phyloP scores from a whole-genome alignment of 148 eudicot species.

The Gaultheria prostrata region DNA sequence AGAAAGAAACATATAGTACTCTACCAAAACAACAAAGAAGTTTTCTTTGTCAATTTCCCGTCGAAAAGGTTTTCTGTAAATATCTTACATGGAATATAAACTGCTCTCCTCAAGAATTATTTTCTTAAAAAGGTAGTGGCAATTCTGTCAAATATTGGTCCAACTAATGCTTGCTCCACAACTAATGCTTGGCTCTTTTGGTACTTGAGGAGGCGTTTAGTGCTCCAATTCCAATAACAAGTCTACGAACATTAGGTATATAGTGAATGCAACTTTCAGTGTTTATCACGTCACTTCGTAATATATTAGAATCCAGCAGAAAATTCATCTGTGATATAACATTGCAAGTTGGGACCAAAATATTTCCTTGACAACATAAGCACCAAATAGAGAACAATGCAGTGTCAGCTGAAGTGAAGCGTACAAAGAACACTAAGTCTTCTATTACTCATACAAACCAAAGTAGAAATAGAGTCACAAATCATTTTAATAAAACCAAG shows the following conservation, averaged over 20 bases:
- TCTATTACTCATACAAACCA: not conserved
- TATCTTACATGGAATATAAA: not conserved
- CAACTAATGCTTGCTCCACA: not conserved
- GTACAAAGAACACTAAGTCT: not conserved
- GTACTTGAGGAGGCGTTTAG: not conserved
- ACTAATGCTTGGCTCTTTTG: not conserved
- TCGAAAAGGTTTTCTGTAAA: not conserved
- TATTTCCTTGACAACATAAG: not conserved
- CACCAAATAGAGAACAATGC: not conserved
- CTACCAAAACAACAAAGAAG: not conserved
- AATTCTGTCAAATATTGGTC: not conserved
- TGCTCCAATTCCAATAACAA: not conserved
- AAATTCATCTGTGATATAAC: not conserved
- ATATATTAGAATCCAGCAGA: not conserved
- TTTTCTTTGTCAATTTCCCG: not conserved
- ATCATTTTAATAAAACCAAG: not conserved
- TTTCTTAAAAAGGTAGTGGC: not conserved
- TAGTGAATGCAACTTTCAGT: not conserved
- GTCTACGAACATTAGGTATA: not conserved
- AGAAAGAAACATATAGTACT: not conserved
- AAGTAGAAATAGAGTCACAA: conserved; percentile 1
- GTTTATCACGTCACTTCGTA: not conserved
- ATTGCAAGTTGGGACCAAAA: not conserved
- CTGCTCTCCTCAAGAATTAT: not conserved
- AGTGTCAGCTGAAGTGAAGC: not conserved